phyloP scores from a whole-genome alignment of 2,329 filamentous ascomycete genomes.

The Ascochyta rabiei region DNA sequence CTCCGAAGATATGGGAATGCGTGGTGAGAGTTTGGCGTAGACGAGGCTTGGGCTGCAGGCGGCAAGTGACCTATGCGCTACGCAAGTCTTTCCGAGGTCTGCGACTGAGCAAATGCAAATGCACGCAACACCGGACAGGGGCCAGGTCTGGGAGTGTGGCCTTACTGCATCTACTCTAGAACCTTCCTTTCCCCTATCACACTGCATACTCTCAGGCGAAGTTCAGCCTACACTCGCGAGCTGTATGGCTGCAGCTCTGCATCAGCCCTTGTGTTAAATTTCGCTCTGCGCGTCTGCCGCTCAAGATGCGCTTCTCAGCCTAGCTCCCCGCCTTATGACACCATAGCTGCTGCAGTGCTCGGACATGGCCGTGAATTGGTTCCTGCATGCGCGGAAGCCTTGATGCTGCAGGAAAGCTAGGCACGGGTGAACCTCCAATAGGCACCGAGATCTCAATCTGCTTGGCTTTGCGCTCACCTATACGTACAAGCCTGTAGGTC shows the following conservation, averaged over 20 bases:
- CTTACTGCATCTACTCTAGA: conserved; percentile 25
- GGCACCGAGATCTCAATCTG: too few relatives aligned
- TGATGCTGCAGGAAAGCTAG: not conserved
- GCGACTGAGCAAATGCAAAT: conserved; percentile 12
- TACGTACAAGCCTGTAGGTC: too few relatives aligned
- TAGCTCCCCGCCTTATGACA: conserved; percentile 32
- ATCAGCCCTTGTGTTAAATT: conserved; percentile 12
- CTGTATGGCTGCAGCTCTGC: conserved; percentile 10
- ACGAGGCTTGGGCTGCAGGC: conserved; percentile 29
- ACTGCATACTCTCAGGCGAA: conserved; percentile 1
- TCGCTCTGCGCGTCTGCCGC: conserved; percentile 17
- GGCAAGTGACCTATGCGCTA: conserved; percentile 36
- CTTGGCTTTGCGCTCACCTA: too few relatives aligned
- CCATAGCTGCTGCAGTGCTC: conserved; percentile 19
- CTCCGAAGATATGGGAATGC: conserved; percentile 32
- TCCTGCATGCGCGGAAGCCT: not conserved
- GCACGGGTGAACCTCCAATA: not conserved
- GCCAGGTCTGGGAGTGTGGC: conserved; percentile 22
- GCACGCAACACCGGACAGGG: conserved; percentile 20
- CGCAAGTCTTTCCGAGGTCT: conserved; percentile 35
- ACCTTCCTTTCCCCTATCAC: conserved; percentile 14
- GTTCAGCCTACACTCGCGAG: not conserved
- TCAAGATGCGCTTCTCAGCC: conserved; percentile 12
- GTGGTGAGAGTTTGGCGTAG: conserved; percentile 30
- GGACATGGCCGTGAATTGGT: conserved; percentile 12